Conservation (phyloP, 192 early-diverging fungal species). For the Coemansia sp. region DNA sequence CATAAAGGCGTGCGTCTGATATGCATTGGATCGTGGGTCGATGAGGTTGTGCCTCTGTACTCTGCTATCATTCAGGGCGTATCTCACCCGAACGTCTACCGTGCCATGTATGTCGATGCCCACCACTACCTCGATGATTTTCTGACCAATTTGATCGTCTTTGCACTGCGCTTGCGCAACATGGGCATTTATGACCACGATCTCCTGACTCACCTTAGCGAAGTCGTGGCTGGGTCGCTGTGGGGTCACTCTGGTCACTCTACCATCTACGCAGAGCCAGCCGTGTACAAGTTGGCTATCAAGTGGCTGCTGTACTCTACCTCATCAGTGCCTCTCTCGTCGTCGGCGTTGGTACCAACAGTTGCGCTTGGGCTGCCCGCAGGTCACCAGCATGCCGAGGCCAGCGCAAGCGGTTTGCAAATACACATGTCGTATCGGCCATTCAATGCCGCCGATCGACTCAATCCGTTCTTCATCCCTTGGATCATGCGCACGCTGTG, state of each 20-base stretch:
- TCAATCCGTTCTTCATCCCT: conserved; percentile 92
- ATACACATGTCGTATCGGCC: conserved; percentile 55
- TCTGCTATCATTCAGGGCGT: conserved; percentile 72
- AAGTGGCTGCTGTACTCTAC: conserved; percentile 59
- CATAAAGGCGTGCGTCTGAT: conserved; percentile 73
- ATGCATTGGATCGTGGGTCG: conserved; percentile 87
- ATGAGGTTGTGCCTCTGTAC: conserved; percentile 95
- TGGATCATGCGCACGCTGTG: conserved; percentile 91
- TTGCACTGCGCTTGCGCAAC: conserved; percentile 88
- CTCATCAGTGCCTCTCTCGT: conserved; percentile 20
- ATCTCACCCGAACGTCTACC: conserved; percentile 81
- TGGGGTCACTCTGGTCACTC: conserved; percentile 92
- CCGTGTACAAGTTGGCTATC: conserved; percentile 75
- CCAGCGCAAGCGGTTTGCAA: conserved; percentile 36
- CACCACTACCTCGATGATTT: conserved; percentile 84
- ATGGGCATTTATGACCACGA: conserved; percentile 87
- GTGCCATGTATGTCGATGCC: conserved; percentile 90
- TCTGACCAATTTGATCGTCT: conserved; percentile 83
- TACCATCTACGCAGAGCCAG: conserved; percentile 88
- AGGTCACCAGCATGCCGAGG: conserved; percentile 18
- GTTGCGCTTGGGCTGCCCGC: conserved; percentile 43
- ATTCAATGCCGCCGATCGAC: conserved; percentile 68
- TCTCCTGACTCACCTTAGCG: conserved; percentile 82
- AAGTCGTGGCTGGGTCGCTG: conserved; percentile 84
- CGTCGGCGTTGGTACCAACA: conserved; percentile 22